Conservation (phyloP, 2,329 filamentous ascomycete species). For the Phialophora chinensis region DNA sequence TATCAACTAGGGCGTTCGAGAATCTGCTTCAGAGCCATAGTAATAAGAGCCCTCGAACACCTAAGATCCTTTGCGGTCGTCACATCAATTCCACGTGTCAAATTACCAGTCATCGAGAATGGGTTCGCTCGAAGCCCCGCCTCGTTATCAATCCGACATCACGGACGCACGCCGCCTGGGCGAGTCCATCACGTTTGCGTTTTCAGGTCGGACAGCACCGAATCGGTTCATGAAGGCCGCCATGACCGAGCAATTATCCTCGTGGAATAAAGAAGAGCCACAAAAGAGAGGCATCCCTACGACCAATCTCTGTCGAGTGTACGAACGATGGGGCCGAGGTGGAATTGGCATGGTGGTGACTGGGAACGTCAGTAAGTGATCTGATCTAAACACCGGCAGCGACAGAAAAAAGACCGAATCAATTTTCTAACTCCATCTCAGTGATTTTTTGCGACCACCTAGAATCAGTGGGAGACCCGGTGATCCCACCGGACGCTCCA, state of each 20-base stretch:
- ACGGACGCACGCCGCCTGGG: background rate
- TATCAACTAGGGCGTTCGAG: no score
- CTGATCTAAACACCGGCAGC: background rate
- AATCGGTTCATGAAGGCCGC: constrained; percentile 71
- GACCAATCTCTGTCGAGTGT: constrained; percentile 62
- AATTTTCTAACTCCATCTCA: constrained; percentile 38
- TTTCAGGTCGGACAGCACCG: constrained; percentile 62
- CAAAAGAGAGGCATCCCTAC: constrained; percentile 61
- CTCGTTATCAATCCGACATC: constrained; percentile 8
- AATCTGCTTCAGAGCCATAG: no score
- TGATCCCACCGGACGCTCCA: constrained; percentile 60
- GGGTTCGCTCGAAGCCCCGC: background rate
- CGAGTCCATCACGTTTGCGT: constrained; percentile 38
- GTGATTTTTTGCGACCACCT: constrained; percentile 67
- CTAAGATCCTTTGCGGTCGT: no score
- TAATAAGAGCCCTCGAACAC: no score
- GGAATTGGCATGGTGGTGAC: constrained; percentile 64
- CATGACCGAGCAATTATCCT: constrained; percentile 70
- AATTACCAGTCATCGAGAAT: background rate
- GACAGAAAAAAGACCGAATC: background rate
- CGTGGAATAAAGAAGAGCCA: constrained; percentile 62
- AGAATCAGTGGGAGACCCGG: constrained; percentile 63
- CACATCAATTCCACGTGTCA: background rate
- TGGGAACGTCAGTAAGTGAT: constrained; percentile 63
- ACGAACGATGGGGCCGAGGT: constrained; percentile 67